Percentiles rank a stretch among this genome's conserved stretches.
Evolutionary conservation across 139 green algal genomes (phyloP).

Genomic region (Limnomonas spitsbergensis): DNA sequence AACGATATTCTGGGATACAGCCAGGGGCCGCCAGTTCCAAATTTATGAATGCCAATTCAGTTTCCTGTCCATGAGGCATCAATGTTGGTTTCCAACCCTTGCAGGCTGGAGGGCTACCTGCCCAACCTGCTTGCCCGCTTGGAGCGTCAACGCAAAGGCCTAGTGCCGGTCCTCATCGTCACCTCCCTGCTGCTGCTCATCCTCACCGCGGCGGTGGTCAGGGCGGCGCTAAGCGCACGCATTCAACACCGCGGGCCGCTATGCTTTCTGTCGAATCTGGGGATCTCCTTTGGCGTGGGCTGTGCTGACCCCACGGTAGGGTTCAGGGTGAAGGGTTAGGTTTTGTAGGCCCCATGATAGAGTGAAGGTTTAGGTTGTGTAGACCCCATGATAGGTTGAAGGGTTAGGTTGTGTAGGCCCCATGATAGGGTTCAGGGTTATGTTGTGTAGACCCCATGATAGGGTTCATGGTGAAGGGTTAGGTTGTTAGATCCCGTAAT

Average conservation of each 20-base stretch:
- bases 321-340: background rate
- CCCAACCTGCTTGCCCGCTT: constrained; percentile 3
- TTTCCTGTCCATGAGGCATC: too few relatives aligned
- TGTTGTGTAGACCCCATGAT: background rate
- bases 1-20: too few relatives aligned
- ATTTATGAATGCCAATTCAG: too few relatives aligned
- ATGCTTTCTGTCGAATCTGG: constrained; percentile 54
- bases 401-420: background rate
- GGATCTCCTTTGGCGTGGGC: constrained; percentile 41
- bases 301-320: constrained; percentile 4
- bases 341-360: background rate
- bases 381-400: background rate
- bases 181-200: constrained; percentile 35
- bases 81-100: too few relatives aligned
- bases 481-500: background rate
- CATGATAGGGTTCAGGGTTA: background rate
- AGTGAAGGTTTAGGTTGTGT: background rate
- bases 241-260: constrained; percentile 33
- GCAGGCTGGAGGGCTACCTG: constrained; percentile 2
- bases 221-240: constrained; percentile 35
- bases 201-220: constrained; percentile 36
- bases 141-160: constrained; percentile 28
- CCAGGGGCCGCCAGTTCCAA: too few relatives aligned
- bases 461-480: background rate
- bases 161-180: constrained; percentile 33